Evolutionary conservation across 345 rosid species (phyloP).

Genomic region (Arabis alpina): DNA sequence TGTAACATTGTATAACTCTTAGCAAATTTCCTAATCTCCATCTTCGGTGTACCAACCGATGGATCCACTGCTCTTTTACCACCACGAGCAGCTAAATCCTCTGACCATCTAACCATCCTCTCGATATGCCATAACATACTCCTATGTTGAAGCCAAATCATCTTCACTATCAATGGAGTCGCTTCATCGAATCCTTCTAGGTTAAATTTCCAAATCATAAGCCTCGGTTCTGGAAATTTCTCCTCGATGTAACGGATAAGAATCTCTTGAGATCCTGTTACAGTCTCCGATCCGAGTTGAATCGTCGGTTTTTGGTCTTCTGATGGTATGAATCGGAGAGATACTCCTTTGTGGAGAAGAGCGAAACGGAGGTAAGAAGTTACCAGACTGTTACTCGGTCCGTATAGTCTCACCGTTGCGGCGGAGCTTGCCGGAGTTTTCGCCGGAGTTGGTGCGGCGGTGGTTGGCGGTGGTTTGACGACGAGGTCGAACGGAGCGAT

Average conservation of each 20-base stretch:
- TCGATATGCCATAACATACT: constrained; percentile 63
- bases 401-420: constrained; percentile 45
- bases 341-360: constrained; percentile 53
- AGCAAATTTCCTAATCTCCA: constrained; percentile 69
- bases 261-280: constrained; percentile 53
- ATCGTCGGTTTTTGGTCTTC: constrained; percentile 45
- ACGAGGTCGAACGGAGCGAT: constrained; percentile 52
- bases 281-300: constrained; percentile 53
- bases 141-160: constrained; percentile 60
- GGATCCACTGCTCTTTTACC: constrained; percentile 62
- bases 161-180: constrained; percentile 52
- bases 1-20: constrained; percentile 57
- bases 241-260: constrained; percentile 59
- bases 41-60: constrained; percentile 60
- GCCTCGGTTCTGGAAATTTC: constrained; percentile 56
- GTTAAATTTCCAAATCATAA: constrained; percentile 40
- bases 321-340: constrained; percentile 50
- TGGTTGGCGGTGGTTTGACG: constrained; percentile 32
- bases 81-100: constrained; percentile 65
- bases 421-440: constrained; percentile 29
- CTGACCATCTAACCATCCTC: constrained; percentile 71
- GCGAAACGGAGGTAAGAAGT: constrained; percentile 61
- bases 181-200: constrained; percentile 44
- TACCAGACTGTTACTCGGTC: constrained; percentile 44
- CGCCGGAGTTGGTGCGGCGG: constrained; percentile 22